Percentiles rank a stretch among this genome's conserved stretches.
These are phyloP conservation scores for Backusella australiensis DNA, from an alignment of 192 early-diverging fungal genomes.

Conservation along the genomic window DNA sequence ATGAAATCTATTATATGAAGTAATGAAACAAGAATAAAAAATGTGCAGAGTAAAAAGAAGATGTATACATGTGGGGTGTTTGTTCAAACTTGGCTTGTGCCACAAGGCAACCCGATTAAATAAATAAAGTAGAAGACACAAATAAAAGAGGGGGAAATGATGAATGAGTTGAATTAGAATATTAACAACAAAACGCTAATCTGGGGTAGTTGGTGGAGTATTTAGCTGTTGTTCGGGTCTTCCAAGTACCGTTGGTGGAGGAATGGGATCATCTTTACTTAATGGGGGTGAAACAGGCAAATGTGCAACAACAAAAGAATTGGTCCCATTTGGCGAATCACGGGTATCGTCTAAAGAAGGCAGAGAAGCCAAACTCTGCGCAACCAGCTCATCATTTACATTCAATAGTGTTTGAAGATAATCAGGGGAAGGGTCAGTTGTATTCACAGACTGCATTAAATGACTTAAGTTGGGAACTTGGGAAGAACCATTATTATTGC, in stretches of 20 bases:
- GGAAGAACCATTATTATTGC: not conserved
- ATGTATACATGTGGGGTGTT: not conserved
- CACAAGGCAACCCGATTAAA: not conserved
- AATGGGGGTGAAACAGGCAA: conserved; percentile 37
- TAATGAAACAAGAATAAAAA: not conserved
- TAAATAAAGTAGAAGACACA: not conserved
- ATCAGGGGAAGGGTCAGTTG: not conserved
- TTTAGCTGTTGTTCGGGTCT: conserved; percentile 16
- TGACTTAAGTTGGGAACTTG: not conserved
- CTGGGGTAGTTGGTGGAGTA: conserved; percentile 1
- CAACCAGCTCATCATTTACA: not conserved
- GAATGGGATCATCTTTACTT: conserved; percentile 57
- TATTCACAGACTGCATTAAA: not conserved
- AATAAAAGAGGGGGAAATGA: not conserved
- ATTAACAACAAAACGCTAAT: not conserved
- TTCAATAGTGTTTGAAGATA: conserved; percentile 2
- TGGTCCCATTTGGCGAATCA: not conserved
- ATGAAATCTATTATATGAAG: not conserved
- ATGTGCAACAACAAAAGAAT: conserved; percentile 23
- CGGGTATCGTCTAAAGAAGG: not conserved
- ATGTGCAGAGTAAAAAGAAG: not conserved
- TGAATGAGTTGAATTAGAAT: not conserved
- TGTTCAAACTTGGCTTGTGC: not conserved
- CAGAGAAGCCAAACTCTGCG: conserved; percentile 2
- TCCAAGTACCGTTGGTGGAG: conserved; percentile 49